Evolutionary conservation across 2,329 filamentous ascomycete genomes (phyloP), one percentile per base, ranked within the genome.

Genomic region (Colletotrichum noveboracense): DNA sequence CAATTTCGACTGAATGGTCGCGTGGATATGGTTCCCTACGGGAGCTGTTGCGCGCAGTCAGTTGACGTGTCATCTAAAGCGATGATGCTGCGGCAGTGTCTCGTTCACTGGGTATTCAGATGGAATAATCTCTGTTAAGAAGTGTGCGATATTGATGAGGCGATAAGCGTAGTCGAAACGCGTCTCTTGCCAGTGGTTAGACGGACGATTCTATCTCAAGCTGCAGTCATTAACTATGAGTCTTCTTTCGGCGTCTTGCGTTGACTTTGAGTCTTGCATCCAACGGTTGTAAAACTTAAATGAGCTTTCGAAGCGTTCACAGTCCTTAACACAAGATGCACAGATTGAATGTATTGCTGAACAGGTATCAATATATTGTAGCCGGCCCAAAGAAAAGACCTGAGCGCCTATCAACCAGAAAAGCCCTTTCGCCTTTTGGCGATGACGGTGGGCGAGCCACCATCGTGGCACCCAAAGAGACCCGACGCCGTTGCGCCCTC

Each of bases 401-500:
- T n/a, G 26, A 68, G 66, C 72, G 67, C 67, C 67, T 52, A 18
- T 52, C 12, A 36, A 36, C 18, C 13, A 16, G 14, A 48, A 18
- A 21, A n/a, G 18, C 26, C 6, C 48, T 43, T 61, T 74, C 70
- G 60, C 7, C 12, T 62, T 76, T 48, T 38, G 36, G 21, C 60
- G 32, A 26, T 62, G 24, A 64, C 43, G 38, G 36, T 32, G 16
- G 32, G 32, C 6, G 13, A 62, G 30, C 56, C 21, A 69, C 26
- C 12, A 48, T 34, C 14, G 13, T 32, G 12, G 43, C 58, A 32
- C 13, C 30, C 34, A 28, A 58, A 58, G 12, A 34, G 28, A 36
- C 48, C 48, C 13, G 66, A 74, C 69, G 24, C 69, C 73, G 66
- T 36, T 30, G 38, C 69, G 30, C 69, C 55, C 32, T n/a, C 48